phyloP scores from a whole-genome alignment of 768 basidiomycete genomes.

The Calocybe gangraenosa region DNA sequence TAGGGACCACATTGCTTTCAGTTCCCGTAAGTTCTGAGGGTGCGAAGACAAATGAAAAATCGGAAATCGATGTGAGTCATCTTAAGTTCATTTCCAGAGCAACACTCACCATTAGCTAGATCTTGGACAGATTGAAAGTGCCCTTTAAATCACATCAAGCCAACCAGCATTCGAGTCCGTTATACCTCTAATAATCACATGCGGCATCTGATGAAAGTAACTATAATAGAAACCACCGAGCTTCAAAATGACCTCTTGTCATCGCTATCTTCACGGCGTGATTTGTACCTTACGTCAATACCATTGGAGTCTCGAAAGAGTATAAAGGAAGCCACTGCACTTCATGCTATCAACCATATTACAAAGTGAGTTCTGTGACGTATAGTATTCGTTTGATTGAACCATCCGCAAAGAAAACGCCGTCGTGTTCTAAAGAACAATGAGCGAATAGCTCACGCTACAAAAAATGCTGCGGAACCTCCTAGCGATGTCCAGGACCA shows the following conservation, averaged over 20 bases:
- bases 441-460: conserved; percentile 75
- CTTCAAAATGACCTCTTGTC: conserved; percentile 70
- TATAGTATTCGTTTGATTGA: background rate
- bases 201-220: conserved; percentile 4
- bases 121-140: conserved; percentile 50
- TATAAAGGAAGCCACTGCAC: conserved; percentile 62
- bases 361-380: conserved; percentile 58
- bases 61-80: conserved; percentile 28
- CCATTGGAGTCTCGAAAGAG: conserved; percentile 59
- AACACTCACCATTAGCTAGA: conserved; percentile 28
- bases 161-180: conserved; percentile 50
- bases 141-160: conserved; percentile 53
- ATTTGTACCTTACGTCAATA: conserved; percentile 70
- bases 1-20: conserved; percentile 54
- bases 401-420: conserved; percentile 64
- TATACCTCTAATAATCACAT: background rate
- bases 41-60: conserved; percentile 20
- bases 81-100: background rate
- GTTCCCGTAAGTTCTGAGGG: conserved; percentile 36
- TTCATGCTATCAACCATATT: conserved; percentile 88
- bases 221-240: conserved; percentile 39
- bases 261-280: conserved; percentile 60
- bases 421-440: conserved; percentile 90
- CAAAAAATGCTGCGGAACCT: conserved; percentile 50
- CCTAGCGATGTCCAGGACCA: conserved; percentile 88